Evolutionary conservation across 805 yeast genomes (phyloP).

Genomic region (Wickerhamiella dianesei): DNA sequence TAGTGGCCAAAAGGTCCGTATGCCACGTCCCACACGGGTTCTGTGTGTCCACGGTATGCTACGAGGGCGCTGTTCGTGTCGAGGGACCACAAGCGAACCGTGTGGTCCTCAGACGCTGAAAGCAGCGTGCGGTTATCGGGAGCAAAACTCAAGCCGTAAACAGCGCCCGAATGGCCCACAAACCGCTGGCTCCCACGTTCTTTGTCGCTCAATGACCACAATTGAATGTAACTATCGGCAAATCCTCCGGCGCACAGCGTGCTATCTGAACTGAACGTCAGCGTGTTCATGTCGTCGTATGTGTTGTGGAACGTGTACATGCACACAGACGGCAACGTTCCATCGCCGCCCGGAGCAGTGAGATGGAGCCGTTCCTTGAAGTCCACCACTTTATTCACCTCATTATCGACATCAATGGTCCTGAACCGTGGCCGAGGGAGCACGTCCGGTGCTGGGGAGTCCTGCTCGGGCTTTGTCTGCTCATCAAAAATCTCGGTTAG

Average conservation of each 20-base stretch:
- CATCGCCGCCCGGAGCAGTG: slow-evolving; percentile 28
- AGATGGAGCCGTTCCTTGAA: slow-evolving; percentile 60
- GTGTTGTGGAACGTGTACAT: slow-evolving; percentile 98
- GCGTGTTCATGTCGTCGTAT: slow-evolving; percentile 70
- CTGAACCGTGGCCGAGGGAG: slow-evolving; percentile 81
- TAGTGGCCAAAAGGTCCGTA: slow-evolving; percentile 94
- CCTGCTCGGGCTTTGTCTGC: slow-evolving; percentile 34
- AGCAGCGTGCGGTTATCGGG: slow-evolving; percentile 77
- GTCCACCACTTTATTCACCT: slow-evolving; percentile 67
- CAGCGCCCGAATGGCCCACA: slow-evolving; percentile 90
- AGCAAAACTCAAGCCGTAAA: slow-evolving; percentile 76
- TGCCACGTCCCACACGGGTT: slow-evolving; percentile 94
- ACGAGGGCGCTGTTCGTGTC: slow-evolving; percentile 84
- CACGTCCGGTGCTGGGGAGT: slow-evolving; percentile 56
- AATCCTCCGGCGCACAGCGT: slow-evolving; percentile 87
- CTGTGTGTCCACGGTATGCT: slow-evolving; percentile 90
- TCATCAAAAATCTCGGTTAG: slow-evolving; percentile 56
- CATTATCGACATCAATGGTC: slow-evolving; percentile 63
- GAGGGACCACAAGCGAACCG: slow-evolving; percentile 85
- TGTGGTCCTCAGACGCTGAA: slow-evolving; percentile 80
- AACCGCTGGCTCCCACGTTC: slow-evolving; percentile 30
- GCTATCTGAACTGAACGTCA: slow-evolving; percentile 79
- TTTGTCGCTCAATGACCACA: slow-evolving; percentile 90
- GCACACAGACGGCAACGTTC: slow-evolving; percentile 85
- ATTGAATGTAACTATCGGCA: slow-evolving; percentile 75